Evolutionary conservation across 139 green algal genomes (phyloP).

Genomic region (Parachlorella kessleri): DNA sequence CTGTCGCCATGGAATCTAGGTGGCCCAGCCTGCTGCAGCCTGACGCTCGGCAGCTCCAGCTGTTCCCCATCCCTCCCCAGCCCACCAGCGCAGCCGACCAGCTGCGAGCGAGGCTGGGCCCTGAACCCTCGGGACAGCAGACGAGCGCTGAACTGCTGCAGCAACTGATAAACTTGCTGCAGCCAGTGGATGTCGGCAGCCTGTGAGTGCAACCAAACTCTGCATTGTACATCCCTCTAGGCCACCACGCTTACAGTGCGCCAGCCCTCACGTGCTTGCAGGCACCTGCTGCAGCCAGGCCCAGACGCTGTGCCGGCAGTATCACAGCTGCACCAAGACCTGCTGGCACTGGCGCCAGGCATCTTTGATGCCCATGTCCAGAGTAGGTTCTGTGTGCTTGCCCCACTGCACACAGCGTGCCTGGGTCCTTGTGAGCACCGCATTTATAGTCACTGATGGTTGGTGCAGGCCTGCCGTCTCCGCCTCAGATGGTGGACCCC

Average conservation of each 20-base stretch:
- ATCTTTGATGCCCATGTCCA: no score
- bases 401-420: neutral
- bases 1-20: no score
- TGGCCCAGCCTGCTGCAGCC: neutral
- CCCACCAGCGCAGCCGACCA: neutral
- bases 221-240: neutral
- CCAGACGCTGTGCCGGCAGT: constrained; percentile 3
- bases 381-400: no score
- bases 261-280: no score
- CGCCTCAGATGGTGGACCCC: no score
- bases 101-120: neutral
- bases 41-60: neutral
- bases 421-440: neutral
- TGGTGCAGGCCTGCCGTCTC: no score
- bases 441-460: neutral
- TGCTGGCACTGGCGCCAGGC: neutral
- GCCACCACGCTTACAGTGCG: neutral
- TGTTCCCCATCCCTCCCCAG: neutral
- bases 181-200: constrained; percentile 10
- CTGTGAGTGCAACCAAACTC: constrained; percentile 5
- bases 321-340: constrained; percentile 1
- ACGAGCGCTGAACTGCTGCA: neutral
- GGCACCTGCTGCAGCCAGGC: neutral
- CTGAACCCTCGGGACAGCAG: no score
- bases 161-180: neutral